Conservation (phyloP, 2,329 filamentous ascomycete species). For the Colletotrichum sp. region DNA sequence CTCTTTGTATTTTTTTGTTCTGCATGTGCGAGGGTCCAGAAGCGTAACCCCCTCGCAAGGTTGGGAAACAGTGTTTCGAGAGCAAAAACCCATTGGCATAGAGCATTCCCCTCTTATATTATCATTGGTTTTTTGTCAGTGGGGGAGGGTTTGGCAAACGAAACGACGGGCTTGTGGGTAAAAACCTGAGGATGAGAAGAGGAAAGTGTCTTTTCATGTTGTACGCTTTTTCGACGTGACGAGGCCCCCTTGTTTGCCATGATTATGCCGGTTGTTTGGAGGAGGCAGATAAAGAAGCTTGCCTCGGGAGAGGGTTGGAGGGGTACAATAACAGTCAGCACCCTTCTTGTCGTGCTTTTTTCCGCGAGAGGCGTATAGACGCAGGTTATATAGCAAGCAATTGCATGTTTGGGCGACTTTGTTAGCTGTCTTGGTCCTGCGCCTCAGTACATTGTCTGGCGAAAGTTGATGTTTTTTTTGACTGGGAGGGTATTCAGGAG, state of each 20-base stretch:
- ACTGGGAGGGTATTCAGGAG: neutral
- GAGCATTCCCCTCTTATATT: neutral
- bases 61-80: neutral
- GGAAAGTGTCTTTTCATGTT: neutral
- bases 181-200: neutral
- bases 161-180: neutral
- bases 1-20: constrained; percentile 8
- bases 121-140: neutral
- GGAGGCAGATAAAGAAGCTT: neutral
- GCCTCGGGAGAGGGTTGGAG: neutral
- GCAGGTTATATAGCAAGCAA: neutral
- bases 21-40: neutral
- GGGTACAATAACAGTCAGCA: neutral
- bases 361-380: neutral
- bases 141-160: neutral
- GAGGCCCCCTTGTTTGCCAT: neutral
- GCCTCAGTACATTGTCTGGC: neutral
- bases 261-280: neutral
- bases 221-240: neutral
- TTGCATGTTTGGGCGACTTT: neutral
- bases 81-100: neutral
- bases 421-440: neutral
- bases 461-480: neutral
- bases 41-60: neutral
- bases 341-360: neutral